Conservation (phyloP, 805 yeast species). For the Lachancea dasiensis region DNA sequence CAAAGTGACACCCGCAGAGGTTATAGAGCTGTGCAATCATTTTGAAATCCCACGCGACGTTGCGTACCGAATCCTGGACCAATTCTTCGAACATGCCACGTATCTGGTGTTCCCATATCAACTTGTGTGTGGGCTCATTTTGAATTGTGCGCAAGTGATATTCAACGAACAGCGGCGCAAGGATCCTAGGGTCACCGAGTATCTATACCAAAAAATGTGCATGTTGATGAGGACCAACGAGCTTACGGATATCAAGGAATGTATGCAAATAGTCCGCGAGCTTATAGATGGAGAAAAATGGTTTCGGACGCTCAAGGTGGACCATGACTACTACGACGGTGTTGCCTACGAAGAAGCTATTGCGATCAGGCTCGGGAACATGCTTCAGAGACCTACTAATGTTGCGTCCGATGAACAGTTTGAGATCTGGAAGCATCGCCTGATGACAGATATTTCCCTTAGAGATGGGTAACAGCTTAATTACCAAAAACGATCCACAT, state of each 20-base stretch:
- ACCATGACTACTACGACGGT: conserved; percentile 34
- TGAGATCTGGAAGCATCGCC: conserved; percentile 30
- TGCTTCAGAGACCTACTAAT: conserved; percentile 33
- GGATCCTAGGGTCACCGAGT: conserved; percentile 45
- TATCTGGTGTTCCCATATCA: conserved; percentile 63
- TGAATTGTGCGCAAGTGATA: conserved; percentile 51
- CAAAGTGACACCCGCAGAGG: conserved; percentile 37
- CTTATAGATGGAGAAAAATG: conserved; percentile 54
- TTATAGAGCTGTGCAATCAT: conserved; percentile 50
- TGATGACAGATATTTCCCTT: conserved; percentile 26
- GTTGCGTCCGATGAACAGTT: conserved; percentile 31
- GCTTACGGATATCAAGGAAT: conserved; percentile 43
- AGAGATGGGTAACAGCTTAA: too few species aligned
- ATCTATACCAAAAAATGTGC: conserved; percentile 46
- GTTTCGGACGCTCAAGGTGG: conserved; percentile 49
- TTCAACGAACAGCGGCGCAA: conserved; percentile 41
- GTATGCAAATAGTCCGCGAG: conserved; percentile 49
- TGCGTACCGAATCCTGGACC: conserved; percentile 44
- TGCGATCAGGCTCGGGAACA: conserved; percentile 29
- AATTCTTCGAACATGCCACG: conserved; percentile 44
- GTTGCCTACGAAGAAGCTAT: conserved; percentile 22
- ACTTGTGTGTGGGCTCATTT: conserved; percentile 58
- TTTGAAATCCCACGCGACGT: conserved; percentile 54
- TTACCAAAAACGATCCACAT: too few species aligned
- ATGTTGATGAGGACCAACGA: conserved; percentile 45